These are phyloP conservation scores for Cryphonectria radicalis DNA, from an alignment of 2,329 filamentous ascomycete genomes.

Conservation along the genomic window DNA sequence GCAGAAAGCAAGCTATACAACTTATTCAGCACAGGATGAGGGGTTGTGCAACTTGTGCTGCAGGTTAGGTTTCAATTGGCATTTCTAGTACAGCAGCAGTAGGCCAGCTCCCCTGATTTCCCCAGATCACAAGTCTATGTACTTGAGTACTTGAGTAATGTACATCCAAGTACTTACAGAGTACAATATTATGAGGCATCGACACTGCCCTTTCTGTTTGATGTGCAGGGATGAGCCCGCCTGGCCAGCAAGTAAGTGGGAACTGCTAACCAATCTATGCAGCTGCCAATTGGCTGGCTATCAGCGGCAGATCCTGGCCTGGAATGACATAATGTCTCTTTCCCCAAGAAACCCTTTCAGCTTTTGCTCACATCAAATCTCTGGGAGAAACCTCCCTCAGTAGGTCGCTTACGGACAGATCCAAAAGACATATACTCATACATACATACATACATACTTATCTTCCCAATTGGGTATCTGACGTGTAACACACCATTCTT, in stretches of 20 bases:
- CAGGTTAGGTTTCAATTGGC: not conserved
- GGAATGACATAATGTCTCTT: conserved; percentile 27
- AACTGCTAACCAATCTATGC: conserved; percentile 4
- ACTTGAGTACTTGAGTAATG: too few species aligned
- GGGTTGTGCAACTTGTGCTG: not conserved
- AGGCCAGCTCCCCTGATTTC: not conserved
- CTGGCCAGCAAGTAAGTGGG: not conserved
- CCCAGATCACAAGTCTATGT: not conserved
- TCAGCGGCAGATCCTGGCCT: conserved; percentile 16
- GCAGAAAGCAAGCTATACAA: not conserved
- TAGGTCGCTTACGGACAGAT: not conserved
- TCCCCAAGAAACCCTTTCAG: not conserved
- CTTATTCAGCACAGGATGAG: too few species aligned
- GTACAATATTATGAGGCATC: not conserved
- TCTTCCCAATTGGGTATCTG: not conserved
- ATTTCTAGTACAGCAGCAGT: not conserved
- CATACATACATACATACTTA: not conserved
- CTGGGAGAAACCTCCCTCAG: not conserved
- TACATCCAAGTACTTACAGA: not conserved
- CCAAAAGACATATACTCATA: not conserved
- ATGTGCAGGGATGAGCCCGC: not conserved
- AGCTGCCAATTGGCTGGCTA: conserved; percentile 26
- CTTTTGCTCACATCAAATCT: not conserved
- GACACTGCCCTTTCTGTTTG: not conserved
- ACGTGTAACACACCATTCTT: not conserved